Conservation (phyloP, 768 basidiomycete genomes). For the Tulasnella sp. region DNA sequence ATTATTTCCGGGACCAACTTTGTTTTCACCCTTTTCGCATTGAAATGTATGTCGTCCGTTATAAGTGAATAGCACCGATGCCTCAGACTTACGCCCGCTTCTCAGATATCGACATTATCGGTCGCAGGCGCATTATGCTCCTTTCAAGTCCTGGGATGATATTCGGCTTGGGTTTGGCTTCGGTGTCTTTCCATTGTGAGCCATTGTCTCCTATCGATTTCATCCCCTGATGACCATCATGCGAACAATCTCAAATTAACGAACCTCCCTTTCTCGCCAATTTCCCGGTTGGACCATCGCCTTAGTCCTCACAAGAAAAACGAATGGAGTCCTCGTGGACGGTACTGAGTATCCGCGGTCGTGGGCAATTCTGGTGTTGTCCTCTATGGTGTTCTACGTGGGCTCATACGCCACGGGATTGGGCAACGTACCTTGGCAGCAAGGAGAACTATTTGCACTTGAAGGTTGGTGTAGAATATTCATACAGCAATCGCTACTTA, state of each 20-base stretch:
- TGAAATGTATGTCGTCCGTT: conserved; percentile 32
- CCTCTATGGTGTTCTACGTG: conserved; percentile 76
- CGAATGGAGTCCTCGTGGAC: conserved; percentile 47
- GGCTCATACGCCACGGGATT: conserved; percentile 70
- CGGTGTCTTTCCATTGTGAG: conserved; percentile 56
- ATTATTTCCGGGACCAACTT: conserved; percentile 73
- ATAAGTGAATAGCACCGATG: not conserved
- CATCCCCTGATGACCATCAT: not conserved
- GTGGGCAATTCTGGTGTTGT: conserved; percentile 59
- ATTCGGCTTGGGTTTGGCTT: conserved; percentile 48
- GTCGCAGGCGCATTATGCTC: conserved; percentile 58
- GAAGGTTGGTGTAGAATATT: conserved; percentile 37
- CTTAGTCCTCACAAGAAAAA: conserved; percentile 49
- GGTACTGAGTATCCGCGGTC: conserved; percentile 45
- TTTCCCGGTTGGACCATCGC: not conserved
- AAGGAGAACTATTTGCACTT: conserved; percentile 70
- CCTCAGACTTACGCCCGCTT: conserved; percentile 6
- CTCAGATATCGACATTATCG: conserved; percentile 51
- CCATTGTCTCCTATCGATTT: conserved; percentile 11
- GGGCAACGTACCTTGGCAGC: conserved; percentile 80
- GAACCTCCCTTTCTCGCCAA: not conserved
- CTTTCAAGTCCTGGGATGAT: conserved; percentile 65
- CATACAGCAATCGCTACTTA: not conserved
- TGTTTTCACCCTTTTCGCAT: conserved; percentile 61
- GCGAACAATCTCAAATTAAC: not conserved